Evolutionary conservation across 768 basidiomycete species (phyloP), one percentile per base, ranked within the genome.

Genomic region (Suillus sp.): DNA sequence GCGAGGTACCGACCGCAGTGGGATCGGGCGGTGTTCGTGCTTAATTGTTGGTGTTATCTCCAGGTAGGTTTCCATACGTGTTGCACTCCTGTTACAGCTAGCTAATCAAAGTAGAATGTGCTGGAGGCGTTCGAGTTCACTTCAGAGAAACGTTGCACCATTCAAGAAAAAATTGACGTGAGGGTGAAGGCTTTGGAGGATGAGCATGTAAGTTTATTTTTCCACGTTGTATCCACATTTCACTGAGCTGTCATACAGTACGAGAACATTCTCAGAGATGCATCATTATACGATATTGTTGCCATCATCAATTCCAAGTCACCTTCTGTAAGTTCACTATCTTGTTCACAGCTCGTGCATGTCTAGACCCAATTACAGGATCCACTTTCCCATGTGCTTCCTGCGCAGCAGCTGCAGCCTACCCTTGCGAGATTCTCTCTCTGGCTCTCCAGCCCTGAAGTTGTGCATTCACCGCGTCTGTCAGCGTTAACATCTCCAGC

Each of bases 21-120:
- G 93, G 96, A 99, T 72, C 82, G 81, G 53, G 82, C 85, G 2
- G 84, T 97, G 0, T 99, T 93, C 71, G 80, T 93, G 60, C 79
- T 97, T 66, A 98, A 99, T 69, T 96, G 91, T 64, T 74, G 94
- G 66, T 87, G 84, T 20, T 95, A 94, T 72, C 75, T 97, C 16
- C 85, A 89, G 81, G 95, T 95, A 55, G 34, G 83, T 75, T 25
- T 43, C 32, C 14, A 13, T 7, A 16, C 47, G n/a, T 34, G 30
- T 35, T 20, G 11, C 18, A 42, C 16, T 34, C 35, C 22, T 54
- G 38, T 53, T 40, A 50, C 30, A 62, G 47, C 55, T 50, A 37
- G 20, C 42, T 69, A 13, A 66, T 60, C 0, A 16, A 16, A 22
- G 14, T 67, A 93, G 91, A 83, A 79, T 65, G 82, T 89, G 4